Percentiles rank a stretch among this genome's conserved stretches.
Evolutionary conservation across 2,329 filamentous ascomycete species (phyloP).

Genomic region (Hypomyces perniciosus): DNA sequence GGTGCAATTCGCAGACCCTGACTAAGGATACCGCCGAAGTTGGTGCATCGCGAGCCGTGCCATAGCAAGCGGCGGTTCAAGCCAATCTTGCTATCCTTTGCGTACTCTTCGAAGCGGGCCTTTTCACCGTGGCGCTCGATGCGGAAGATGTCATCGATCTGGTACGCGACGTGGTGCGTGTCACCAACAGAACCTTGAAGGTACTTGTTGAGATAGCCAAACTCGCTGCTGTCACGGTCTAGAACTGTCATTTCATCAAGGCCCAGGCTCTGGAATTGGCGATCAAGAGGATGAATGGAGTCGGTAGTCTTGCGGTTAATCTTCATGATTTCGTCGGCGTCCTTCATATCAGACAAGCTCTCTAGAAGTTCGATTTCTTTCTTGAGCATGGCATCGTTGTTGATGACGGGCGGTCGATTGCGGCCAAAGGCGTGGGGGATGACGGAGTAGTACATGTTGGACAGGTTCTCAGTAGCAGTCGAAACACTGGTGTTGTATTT

Average conservation of each 20-base stretch:
- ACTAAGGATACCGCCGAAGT: conserved; percentile 80
- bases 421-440: conserved; percentile 81
- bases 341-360: conserved; percentile 78
- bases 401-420: conserved; percentile 64
- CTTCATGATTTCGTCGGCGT: conserved; percentile 72
- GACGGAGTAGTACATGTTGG: conserved; percentile 72
- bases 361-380: conserved; percentile 74
- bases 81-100: conserved; percentile 45
- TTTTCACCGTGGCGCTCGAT: conserved; percentile 70
- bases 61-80: conserved; percentile 72
- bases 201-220: conserved; percentile 58
- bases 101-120: conserved; percentile 58
- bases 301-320: conserved; percentile 44
- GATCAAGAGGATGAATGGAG: conserved; percentile 60
- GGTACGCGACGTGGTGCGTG: conserved; percentile 58
- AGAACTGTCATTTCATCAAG: conserved; percentile 73
- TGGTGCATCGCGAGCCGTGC: conserved; percentile 80
- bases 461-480: conserved; percentile 54
- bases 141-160: conserved; percentile 72
- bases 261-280: conserved; percentile 63
- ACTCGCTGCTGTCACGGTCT: conserved; percentile 55
- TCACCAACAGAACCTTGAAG: conserved; percentile 59
- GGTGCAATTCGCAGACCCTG: conserved; percentile 89
- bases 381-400: conserved; percentile 53
- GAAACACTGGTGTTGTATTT: conserved; percentile 34